Evolutionary conservation across 1,284 basidiomycete genomes (phyloP), one percentile per base, ranked within the genome.

Genomic region (Tilletia indica): DNA sequence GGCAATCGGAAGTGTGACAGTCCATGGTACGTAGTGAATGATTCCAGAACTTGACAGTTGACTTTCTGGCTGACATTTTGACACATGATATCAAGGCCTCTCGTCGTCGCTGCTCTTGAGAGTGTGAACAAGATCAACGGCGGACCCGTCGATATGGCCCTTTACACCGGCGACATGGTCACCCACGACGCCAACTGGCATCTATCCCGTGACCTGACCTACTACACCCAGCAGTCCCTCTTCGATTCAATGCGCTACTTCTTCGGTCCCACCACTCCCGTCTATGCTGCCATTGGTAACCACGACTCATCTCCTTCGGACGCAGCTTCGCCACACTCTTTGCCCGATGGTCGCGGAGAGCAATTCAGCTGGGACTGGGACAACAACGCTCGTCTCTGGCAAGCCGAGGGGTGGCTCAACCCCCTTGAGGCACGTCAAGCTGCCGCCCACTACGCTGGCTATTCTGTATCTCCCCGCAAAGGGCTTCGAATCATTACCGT

Each of bases 151-250:
- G 87, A 88, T 64, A 91, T 89, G 78, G 88, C 88, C 0, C 71
- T 93, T 31, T 92, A 89, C 78, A 93, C 92, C 0, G 92, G 92
- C 34, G 92, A 93, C 80, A 84, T 93, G 70, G 88, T 92, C 47
- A 89, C 90, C 11, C 82, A 83, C 70, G 83, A 83, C 66, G 72
- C 77, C 12, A 72, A 74, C 6, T 77, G 74, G 72, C 82, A 78
- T 74, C 75, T 83, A 49, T 80, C 80, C 6, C 74, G 75, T 34
- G 80, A 82, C 49, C 70, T 84, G 2, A 79, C 81, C 69, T 71
- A 61, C 64, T 82, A 82, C 66, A 80, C 82, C n/a, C 80, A 84
- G 70, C 82, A 84, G 72, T 70, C 77, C 42, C 67, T 84, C 25
- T 79, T 76, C 69, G 82, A 84, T 71, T 70, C 71, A 11, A 75